Base-by-base conservation (phyloP, 2,329 filamentous ascomycete species). In the Aspergillus sp. region DNA sequence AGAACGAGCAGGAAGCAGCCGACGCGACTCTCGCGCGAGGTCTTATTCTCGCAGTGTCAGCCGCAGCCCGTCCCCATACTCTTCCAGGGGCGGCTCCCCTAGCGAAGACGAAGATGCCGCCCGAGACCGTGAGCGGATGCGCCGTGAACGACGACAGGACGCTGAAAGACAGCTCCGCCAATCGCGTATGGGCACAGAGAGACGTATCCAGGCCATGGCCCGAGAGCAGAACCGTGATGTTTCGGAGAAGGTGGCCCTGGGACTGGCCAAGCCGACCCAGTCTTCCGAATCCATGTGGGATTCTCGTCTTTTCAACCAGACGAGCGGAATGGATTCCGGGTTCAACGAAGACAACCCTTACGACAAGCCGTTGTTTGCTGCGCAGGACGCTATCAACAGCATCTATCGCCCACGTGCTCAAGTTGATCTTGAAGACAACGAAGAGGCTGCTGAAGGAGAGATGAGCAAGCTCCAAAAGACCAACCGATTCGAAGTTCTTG, bases 261-360 rank as follows among this genome's bases (percentile, higher is more conserved):
- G 93, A 4, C 72, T 97, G 39, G 93, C 93, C 5, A 98, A 97
- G 67, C 93, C 93, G 3, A 96, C 93, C 4, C 86, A 93, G 62
- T 87, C 84, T 40, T 85, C 85, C 43, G 93, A 98, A 66, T 84
- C 87, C 26, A 97, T 97, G 93, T 98, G 94, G 72, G 93, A 98
- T 70, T 94, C 90, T 2, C 79, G 93, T 33, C 71, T 98, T 28
- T 98, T 98, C 71, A 96, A 97, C 69, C 89, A 95, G 69, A 86
- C 83, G 5, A 90, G 86, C 56, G 93, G 93, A 0, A 94, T 98
- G 63, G 85, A 90, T 55, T 80, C 83, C 41, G 93, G 91, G 0
- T 90, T 96, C 77, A 98, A 98, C 66, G 93, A 98, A 67, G 93
- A 98, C 66, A 93, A 98, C 61, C 83, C 85, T 0, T 98, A 97